These are phyloP conservation scores for Cryomyces antarcticus DNA, from an alignment of 495 filamentous ascomycete genomes.

Conservation along the genomic window DNA sequence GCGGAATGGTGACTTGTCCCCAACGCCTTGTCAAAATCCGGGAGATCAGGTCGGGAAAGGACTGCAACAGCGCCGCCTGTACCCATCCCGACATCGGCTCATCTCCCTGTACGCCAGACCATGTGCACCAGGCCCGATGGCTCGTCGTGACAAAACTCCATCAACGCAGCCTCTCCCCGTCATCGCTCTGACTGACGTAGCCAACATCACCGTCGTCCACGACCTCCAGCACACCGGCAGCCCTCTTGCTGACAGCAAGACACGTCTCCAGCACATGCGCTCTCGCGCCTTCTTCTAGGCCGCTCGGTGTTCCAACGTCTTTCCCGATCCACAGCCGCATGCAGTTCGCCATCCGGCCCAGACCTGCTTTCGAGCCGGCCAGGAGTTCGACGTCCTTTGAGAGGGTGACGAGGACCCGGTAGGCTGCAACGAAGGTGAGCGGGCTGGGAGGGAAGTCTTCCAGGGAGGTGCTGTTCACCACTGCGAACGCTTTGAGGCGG, in stretches of 20 bases:
- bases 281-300: constrained; percentile 2
- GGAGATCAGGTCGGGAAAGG: no score
- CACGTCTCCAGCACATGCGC: constrained; percentile 1
- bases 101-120: no score
- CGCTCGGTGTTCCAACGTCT: constrained; percentile 9
- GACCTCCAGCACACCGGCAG: constrained; percentile 1
- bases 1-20: no score
- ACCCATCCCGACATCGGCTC: no score
- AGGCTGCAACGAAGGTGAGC: constrained; percentile 59
- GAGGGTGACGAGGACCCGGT: constrained; percentile 42
- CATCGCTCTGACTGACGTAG: constrained; percentile 11
- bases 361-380: constrained; percentile 4
- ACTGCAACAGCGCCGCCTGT: no score
- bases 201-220: constrained; percentile 10
- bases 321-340: constrained; percentile 19
- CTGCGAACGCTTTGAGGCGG: constrained; percentile 4
- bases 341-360: constrained; percentile 14
- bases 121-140: no score
- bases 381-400: constrained; percentile 19
- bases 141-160: no score
- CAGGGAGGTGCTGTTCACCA: constrained; percentile 11
- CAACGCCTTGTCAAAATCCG: no score
- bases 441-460: constrained; percentile 31
- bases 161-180: not conserved
- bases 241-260: not conserved